A percentile compares a stretch with the other conserved stretches of the same genome.
Conservation (phyloP, 2,329 filamentous ascomycete species). For the Fusarium pseudograminearum region DNA sequence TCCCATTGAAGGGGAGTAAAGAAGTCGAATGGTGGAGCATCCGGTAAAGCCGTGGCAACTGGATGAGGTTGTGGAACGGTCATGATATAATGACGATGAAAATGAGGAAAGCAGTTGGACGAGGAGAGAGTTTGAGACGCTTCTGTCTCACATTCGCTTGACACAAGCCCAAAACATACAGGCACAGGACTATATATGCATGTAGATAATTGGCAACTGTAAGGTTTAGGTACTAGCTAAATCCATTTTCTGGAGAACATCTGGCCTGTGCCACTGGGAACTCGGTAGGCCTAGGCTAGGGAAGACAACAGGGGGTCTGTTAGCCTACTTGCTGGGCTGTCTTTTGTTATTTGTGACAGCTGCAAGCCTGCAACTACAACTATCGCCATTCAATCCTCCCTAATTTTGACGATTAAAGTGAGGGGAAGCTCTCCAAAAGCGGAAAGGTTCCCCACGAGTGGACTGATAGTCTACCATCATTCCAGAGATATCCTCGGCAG, state of each 20-base stretch:
- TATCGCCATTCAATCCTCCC: background rate
- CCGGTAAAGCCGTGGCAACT: constrained; percentile 44
- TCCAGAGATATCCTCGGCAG: constrained; percentile 24
- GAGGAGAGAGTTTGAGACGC: constrained; percentile 21
- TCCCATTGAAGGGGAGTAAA: constrained; percentile 65
- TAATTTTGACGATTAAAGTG: constrained; percentile 6
- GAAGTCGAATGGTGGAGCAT: constrained; percentile 51
- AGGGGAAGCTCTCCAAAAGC: constrained; percentile 36
- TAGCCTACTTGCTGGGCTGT: background rate
- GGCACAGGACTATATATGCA: constrained; percentile 15
- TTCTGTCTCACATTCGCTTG: constrained; percentile 35
- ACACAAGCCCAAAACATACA: constrained; percentile 37
- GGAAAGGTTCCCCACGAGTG: constrained; percentile 20
- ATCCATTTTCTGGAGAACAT: constrained; percentile 3
- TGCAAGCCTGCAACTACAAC: constrained; percentile 7
- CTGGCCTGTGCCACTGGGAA: constrained; percentile 32
- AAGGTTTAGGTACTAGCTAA: background rate
- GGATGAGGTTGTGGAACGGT: constrained; percentile 39
- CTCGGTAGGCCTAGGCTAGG: background rate
- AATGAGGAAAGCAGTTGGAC: constrained; percentile 24
- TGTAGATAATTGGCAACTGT: constrained; percentile 1
- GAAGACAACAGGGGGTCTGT: background rate
- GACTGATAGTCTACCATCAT: background rate
- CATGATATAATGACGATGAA: constrained; percentile 25
- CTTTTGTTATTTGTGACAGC: constrained; percentile 5